These are phyloP conservation scores for Cucurbita moschata DNA, from an alignment of 306 rosid species.

Conservation along the genomic window DNA sequence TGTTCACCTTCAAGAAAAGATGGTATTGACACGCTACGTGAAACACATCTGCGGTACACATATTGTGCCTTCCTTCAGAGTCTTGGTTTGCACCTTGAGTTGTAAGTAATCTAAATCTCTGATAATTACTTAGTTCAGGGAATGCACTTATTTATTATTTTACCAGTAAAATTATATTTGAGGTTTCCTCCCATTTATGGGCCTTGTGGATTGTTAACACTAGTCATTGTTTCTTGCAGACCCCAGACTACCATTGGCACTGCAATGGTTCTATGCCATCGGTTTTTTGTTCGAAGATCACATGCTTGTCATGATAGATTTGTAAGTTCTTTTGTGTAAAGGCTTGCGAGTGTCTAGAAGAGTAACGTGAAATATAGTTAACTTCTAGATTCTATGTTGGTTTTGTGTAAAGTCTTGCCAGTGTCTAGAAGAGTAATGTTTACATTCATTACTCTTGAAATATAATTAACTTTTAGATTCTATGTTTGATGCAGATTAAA, in stretches of 20 bases:
- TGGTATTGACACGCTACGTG: slow-evolving; percentile 75
- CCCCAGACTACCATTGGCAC: slow-evolving; percentile 92
- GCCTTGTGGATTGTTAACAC: slow-evolving; percentile 5
- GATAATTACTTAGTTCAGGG: not conserved
- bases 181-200: not conserved
- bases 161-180: not conserved
- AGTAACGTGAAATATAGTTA: not conserved
- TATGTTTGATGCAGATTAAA: not conserved
- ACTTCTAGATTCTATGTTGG: not conserved
- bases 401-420: not conserved
- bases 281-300: slow-evolving; percentile 76
- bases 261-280: slow-evolving; percentile 97
- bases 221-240: slow-evolving; percentile 30
- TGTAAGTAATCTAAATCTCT: slow-evolving; percentile 39
- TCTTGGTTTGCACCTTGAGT: slow-evolving; percentile 76
- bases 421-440: not conserved
- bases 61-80: slow-evolving; percentile 88
- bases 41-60: slow-evolving; percentile 77
- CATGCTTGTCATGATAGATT: slow-evolving; percentile 97
- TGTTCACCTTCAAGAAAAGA: slow-evolving; percentile 89
- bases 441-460: not conserved
- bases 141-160: not conserved
- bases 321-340: slow-evolving; percentile 39
- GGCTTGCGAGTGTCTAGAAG: not conserved
- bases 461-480: not conserved